Evolutionary conservation across 441 rosid species (phyloP), one percentile per base, ranked within the genome.

Genomic region (Brassica balearica): DNA sequence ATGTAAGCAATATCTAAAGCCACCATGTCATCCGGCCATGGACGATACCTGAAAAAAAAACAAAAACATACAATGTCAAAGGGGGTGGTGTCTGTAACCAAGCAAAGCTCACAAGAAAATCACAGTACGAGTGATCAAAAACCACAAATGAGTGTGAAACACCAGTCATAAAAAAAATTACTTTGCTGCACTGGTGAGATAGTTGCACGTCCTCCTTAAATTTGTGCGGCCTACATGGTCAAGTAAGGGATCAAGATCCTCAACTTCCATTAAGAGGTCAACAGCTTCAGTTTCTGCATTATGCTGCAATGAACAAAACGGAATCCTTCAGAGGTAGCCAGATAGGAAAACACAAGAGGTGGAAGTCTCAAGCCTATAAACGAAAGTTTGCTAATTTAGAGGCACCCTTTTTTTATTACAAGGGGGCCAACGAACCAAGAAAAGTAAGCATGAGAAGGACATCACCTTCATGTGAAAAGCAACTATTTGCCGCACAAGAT

Each of bases 261-360:
- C 99, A 83, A 94, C 99, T 88, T 96, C 98, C 98, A 96, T 96
- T 69, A 96, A 78, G 73, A 96, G 92, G 86, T 96, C 98, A 82
- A 96, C 97, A 74, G 98, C 99, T 86, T 96, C 99, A 6, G 99
- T 95, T 87, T 96, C 99, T 64, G 99, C 97, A 85, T 96, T 96
- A 84, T 94, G 98, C 99, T 96, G 89, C 82, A 81, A 58, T 29
- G 61, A 68, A 55, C 23, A 68, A 72, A 68, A 63, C 5, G 48
- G 15, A 59, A 75, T 71, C 71, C 20, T 66, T 75, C 62, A 68
- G 68, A 36, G 7, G 29, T 19, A 71, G 41, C 38, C 51, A 12
- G 53, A 46, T 46, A 46, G 53, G 53, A 46, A 60, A 60, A 73
- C 34, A 29, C 15, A 55, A 69, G 14, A 69, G 64, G 65, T 63